These are phyloP conservation scores for Hypericum perforatum DNA, from an alignment of 345 rosid species.

Conservation along the genomic window DNA sequence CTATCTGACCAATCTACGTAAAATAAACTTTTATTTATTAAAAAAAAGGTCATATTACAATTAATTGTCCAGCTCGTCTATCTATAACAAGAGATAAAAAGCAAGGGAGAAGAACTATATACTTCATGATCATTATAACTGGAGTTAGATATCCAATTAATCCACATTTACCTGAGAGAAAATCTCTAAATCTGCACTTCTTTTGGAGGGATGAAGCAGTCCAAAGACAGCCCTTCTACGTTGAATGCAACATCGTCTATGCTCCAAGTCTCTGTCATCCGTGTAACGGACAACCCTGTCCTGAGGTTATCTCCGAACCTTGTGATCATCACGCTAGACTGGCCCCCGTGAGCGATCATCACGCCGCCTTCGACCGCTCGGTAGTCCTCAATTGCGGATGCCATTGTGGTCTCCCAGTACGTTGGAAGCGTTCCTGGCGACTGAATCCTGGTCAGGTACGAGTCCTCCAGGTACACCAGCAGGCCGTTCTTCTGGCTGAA, in stretches of 20 bases:
- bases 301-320: constrained; percentile 73
- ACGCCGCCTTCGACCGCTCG: constrained; percentile 47
- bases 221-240: constrained; percentile 63
- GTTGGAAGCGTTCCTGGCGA: constrained; percentile 63
- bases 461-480: constrained; percentile 55
- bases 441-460: constrained; percentile 69
- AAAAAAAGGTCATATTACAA: no score
- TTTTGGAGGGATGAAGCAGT: constrained; percentile 82
- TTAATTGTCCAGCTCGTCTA: no score
- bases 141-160: constrained; percentile 30
- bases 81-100: no score
- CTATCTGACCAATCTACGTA: no score
- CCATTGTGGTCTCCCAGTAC: constrained; percentile 93
- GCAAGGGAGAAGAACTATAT: not conserved
- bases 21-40: no score
- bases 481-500: constrained; percentile 91
- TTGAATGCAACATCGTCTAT: constrained; percentile 84
- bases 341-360: constrained; percentile 84
- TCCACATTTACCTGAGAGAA: constrained; percentile 26
- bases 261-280: constrained; percentile 80
- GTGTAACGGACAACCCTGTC: constrained; percentile 58
- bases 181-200: constrained; percentile 31
- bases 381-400: constrained; percentile 66
- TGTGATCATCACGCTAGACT: constrained; percentile 57
- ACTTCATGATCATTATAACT: constrained; percentile 8